phyloP scores from a whole-genome alignment of 1,284 basidiomycete genomes.

The Phellinidium pouzarii region DNA sequence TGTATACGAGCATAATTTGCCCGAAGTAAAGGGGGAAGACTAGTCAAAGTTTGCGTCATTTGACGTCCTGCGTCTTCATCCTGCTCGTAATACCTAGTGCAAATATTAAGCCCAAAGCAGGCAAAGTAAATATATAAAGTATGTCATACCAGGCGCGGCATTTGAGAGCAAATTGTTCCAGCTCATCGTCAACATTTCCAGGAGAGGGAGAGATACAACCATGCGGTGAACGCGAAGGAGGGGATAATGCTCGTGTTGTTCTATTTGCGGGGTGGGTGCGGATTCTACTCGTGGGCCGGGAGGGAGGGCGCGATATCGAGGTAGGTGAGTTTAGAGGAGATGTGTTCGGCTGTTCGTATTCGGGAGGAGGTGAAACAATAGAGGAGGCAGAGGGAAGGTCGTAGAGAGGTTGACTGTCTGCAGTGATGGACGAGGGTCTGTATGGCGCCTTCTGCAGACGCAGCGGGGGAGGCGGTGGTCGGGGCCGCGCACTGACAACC shows the following conservation, averaged over 20 bases:
- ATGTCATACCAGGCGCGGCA: conserved; percentile 62
- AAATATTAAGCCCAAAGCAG: conserved; percentile 4
- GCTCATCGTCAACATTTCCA: conserved; percentile 48
- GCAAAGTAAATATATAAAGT: conserved; percentile 11
- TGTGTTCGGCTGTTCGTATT: conserved; percentile 32
- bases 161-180: conserved; percentile 65
- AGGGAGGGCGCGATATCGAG: conserved; percentile 38
- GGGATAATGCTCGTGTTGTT: conserved; percentile 13
- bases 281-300: conserved; percentile 42
- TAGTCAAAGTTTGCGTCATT: conserved; percentile 73
- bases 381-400: conserved; percentile 60
- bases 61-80: conserved; percentile 63
- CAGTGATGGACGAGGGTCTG: conserved; percentile 37
- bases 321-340: conserved; percentile 53
- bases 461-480: conserved; percentile 57
- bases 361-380: conserved; percentile 42
- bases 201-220: conserved; percentile 60
- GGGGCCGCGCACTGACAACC: conserved; percentile 53
- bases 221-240: conserved; percentile 45
- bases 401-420: conserved; percentile 54
- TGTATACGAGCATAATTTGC: conserved; percentile 72
- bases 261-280: conserved; percentile 31
- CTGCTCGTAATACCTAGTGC: conserved; percentile 66
- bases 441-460: conserved; percentile 41
- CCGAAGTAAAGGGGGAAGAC: conserved; percentile 68